These are phyloP conservation scores for Coprinopsis strossmayeri DNA, from an alignment of 768 basidiomycete genomes.

Conservation along the genomic window DNA sequence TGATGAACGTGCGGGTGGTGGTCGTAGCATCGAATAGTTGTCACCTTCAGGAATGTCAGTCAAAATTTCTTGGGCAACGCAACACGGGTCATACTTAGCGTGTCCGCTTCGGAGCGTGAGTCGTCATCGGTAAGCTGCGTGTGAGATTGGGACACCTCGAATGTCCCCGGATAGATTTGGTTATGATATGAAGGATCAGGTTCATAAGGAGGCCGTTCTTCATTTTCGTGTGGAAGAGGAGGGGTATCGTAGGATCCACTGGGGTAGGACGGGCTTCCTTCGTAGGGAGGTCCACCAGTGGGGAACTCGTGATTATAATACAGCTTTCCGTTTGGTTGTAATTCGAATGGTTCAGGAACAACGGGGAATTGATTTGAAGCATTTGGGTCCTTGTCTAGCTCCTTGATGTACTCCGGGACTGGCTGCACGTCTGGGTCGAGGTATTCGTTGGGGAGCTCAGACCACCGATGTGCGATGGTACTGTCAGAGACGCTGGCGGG, in stretches of 20 bases:
- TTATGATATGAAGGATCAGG: conserved; percentile 2
- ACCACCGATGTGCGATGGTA: conserved; percentile 1
- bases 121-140: neutral
- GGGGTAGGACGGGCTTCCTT: neutral
- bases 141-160: neutral
- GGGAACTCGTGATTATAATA: neutral
- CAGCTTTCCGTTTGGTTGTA: neutral
- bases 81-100: neutral
- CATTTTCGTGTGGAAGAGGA: conserved; percentile 3
- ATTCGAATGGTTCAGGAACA: neutral
- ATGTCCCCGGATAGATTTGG: neutral
- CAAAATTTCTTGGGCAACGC: neutral
- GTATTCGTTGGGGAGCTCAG: conserved; percentile 7
- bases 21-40: conserved; percentile 16
- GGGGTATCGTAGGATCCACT: neutral
- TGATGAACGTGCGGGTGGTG: conserved; percentile 11
- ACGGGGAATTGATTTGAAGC: neutral
- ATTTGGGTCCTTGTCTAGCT: conserved; percentile 9
- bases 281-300: neutral
- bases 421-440: conserved; percentile 4
- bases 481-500: conserved; percentile 1
- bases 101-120: neutral
- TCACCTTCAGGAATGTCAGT: conserved; percentile 6
- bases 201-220: conserved; percentile 7
- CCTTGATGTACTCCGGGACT: conserved; percentile 4